Percentiles rank a stretch among this genome's conserved stretches.
These are phyloP conservation scores for Athelia psychrophila DNA, from an alignment of 1,284 basidiomycete genomes.

Conservation along the genomic window DNA sequence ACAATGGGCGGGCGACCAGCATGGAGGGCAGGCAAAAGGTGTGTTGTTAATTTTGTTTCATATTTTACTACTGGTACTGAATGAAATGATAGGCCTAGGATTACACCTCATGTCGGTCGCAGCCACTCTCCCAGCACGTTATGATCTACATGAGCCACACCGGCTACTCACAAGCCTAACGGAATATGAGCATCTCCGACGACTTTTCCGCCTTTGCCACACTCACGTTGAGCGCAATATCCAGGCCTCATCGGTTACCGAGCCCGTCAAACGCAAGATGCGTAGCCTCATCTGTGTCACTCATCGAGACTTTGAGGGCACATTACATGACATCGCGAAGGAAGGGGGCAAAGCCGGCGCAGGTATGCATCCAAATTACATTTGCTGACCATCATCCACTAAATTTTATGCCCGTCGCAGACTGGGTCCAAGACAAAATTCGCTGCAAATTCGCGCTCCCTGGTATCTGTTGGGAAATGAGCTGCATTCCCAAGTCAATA, in stretches of 20 bases:
- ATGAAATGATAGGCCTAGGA: slow-evolving; percentile 18
- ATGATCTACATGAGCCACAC: slow-evolving; percentile 11
- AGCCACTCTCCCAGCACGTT: neutral
- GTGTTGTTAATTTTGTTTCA: neutral
- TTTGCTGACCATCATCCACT: too few species aligned
- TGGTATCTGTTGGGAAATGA: slow-evolving; percentile 18
- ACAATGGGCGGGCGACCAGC: slow-evolving; percentile 21
- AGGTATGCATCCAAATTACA: slow-evolving; percentile 7
- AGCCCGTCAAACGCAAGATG: slow-evolving; percentile 16
- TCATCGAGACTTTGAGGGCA: slow-evolving; percentile 17
- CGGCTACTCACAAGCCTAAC: slow-evolving; percentile 9
- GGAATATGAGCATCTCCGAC: slow-evolving; percentile 21
- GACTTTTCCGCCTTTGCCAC: slow-evolving; percentile 17
- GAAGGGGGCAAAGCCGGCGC: slow-evolving; percentile 14
- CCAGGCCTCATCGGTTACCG: slow-evolving; percentile 4
- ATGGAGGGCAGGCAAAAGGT: slow-evolving; percentile 28
- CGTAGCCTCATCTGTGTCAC: slow-evolving; percentile 17
- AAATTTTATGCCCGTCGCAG: slow-evolving; percentile 11
- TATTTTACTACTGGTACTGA: neutral
- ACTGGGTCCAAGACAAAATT: slow-evolving; percentile 22
- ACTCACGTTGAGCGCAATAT: slow-evolving; percentile 19
- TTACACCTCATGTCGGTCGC: slow-evolving; percentile 18
- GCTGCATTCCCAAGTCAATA: slow-evolving; percentile 15
- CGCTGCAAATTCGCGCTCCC: slow-evolving; percentile 18
- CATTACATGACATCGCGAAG: slow-evolving; percentile 9